phyloP scores from a whole-genome alignment of 768 basidiomycete species.

The Mycena leptocephala region DNA sequence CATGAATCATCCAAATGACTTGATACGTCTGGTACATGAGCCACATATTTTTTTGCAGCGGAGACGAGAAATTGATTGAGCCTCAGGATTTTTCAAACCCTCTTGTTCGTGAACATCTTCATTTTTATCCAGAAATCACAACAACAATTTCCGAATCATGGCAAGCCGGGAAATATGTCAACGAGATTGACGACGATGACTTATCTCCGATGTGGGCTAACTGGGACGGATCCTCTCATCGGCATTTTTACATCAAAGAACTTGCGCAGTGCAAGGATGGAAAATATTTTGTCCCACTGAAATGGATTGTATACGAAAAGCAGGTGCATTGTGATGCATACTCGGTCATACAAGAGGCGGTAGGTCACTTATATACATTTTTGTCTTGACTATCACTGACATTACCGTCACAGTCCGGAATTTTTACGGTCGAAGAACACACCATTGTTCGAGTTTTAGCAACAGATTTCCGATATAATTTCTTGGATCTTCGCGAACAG shows the following conservation, averaged over 20 bases:
- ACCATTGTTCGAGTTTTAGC: not conserved
- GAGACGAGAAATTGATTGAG: not conserved
- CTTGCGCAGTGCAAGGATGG: not conserved
- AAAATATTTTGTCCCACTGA: constrained; percentile 42
- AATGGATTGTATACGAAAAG: not conserved
- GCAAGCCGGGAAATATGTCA: constrained; percentile 11
- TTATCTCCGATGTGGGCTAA: constrained; percentile 26
- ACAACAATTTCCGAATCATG: constrained; percentile 27
- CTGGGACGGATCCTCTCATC: not conserved
- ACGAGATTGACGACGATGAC: constrained; percentile 10
- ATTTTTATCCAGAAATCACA: constrained; percentile 43
- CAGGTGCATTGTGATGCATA: not conserved
- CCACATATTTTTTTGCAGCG: not conserved
- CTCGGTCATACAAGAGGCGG: not conserved
- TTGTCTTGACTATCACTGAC: too few relatives aligned
- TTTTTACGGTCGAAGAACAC: too few relatives aligned
- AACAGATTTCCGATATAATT: not conserved
- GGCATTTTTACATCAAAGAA: constrained; percentile 12
- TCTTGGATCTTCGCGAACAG: not conserved
- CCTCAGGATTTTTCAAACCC: constrained; percentile 43
- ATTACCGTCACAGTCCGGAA: too few relatives aligned
- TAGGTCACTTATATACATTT: not conserved
- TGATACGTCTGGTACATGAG: constrained; percentile 34
- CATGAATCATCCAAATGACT: constrained; percentile 38
- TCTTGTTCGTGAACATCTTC: constrained; percentile 23